phyloP scores from a whole-genome alignment of 83 land plant species.

The Thuja plicata region DNA sequence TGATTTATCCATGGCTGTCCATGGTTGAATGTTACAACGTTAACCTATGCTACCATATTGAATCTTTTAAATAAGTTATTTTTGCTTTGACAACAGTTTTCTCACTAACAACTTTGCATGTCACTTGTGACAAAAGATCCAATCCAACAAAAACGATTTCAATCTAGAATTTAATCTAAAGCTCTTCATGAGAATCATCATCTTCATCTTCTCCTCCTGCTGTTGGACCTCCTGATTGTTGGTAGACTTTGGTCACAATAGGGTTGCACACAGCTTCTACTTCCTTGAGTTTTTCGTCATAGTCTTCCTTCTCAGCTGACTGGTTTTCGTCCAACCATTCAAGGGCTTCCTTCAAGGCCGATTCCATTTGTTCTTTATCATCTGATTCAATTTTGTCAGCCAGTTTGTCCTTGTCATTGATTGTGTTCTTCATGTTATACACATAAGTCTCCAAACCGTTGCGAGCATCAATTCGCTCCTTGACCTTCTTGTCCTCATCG shows the following conservation, averaged over 20 bases:
- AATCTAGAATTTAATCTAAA: neutral
- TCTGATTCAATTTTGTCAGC: slow-evolving; percentile 68
- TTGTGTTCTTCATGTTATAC: slow-evolving; percentile 62
- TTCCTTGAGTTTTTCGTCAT: slow-evolving; percentile 56
- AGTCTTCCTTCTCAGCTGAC: slow-evolving; percentile 81
- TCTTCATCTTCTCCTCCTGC: slow-evolving; percentile 26
- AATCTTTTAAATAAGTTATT: neutral
- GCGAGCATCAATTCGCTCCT: slow-evolving; percentile 49
- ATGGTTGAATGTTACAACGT: neutral
- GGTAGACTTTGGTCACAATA: slow-evolving; percentile 47
- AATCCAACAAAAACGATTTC: neutral
- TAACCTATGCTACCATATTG: neutral
- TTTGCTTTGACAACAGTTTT: neutral
- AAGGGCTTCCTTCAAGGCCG: slow-evolving; percentile 71
- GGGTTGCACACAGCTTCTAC: slow-evolving; percentile 65
- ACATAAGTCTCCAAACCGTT: slow-evolving; percentile 54
- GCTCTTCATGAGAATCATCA: slow-evolving; percentile 32
- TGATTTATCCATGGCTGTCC: neutral
- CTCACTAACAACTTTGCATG: neutral
- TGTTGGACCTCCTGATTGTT: slow-evolving; percentile 35
- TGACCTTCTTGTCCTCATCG: slow-evolving; percentile 65
- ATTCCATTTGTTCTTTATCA: slow-evolving; percentile 75
- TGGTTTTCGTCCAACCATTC: slow-evolving; percentile 93
- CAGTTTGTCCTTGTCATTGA: slow-evolving; percentile 74
- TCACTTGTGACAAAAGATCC: neutral